Conservation (phyloP, 169 alveolate genomes). For the Eimeria brunetti region DNA sequence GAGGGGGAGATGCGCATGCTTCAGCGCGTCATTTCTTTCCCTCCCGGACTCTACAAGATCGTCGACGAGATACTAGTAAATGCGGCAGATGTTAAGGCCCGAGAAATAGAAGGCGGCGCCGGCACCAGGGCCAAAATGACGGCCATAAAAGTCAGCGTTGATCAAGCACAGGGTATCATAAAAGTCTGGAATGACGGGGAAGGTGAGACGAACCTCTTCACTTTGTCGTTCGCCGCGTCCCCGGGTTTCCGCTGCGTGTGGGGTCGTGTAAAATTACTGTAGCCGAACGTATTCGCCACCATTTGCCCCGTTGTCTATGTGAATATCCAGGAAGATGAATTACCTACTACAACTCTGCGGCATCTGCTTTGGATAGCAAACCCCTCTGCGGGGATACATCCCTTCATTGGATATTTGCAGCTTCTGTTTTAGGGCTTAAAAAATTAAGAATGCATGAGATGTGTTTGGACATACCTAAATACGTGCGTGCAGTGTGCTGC, state of each 20-base stretch:
- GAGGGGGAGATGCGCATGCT: slow-evolving; percentile 91
- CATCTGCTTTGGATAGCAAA: too few species aligned
- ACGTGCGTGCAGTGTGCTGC: not conserved
- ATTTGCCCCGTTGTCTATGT: slow-evolving; percentile 57
- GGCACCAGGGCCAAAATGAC: slow-evolving; percentile 88
- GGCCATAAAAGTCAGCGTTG: slow-evolving; percentile 89
- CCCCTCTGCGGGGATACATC: too few species aligned
- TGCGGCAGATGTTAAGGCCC: slow-evolving; percentile 99
- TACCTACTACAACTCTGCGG: too few species aligned
- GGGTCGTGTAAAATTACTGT: not conserved
- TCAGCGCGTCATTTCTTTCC: slow-evolving; percentile 88
- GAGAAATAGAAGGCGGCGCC: slow-evolving; percentile 86
- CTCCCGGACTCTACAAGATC: slow-evolving; percentile 99
- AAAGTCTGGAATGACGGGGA: slow-evolving; percentile 91
- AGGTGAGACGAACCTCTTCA: slow-evolving; percentile 71
- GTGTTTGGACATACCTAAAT: not conserved
- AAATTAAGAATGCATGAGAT: not conserved
- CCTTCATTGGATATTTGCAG: too few species aligned
- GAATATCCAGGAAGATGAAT: too few species aligned
- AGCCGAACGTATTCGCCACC: not conserved
- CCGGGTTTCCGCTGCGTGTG: not conserved
- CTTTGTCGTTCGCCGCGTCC: not conserved
- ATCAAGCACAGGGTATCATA: slow-evolving; percentile 86
- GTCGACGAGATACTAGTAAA: slow-evolving; percentile 99
- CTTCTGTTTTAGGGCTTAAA: too few species aligned